A percentile compares a stretch with the other conserved stretches of the same genome.
phyloP scores from a whole-genome alignment of 352 stramenopile species.

The Peronospora destructor region DNA sequence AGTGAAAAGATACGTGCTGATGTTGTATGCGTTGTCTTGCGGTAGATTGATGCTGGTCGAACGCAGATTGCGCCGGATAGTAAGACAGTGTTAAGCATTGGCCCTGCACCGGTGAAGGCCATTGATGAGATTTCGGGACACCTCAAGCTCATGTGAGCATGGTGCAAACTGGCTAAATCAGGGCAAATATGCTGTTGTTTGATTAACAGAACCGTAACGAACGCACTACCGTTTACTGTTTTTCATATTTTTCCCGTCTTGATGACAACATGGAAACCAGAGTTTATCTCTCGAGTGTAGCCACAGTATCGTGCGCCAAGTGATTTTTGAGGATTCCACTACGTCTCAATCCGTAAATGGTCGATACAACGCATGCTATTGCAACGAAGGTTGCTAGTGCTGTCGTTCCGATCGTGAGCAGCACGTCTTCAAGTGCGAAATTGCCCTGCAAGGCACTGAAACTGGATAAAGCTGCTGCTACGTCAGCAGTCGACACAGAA shows the following conservation, averaged over 20 bases:
- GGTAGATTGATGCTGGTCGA: constrained; percentile 64
- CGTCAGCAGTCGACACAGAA: constrained; percentile 3
- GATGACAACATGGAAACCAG: constrained; percentile 1
- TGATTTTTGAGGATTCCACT: constrained; percentile 36
- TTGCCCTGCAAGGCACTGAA: constrained; percentile 5
- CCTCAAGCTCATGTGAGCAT: constrained; percentile 74
- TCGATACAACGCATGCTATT: constrained; percentile 28
- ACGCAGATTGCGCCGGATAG: constrained; percentile 81
- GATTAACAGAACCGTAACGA: neutral
- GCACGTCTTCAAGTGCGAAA: constrained; percentile 26
- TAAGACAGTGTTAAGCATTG: constrained; percentile 82
- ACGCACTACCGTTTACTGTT: constrained; percentile 1
- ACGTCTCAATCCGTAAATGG: constrained; percentile 31
- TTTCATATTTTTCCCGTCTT: constrained; percentile 2
- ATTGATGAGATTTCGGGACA: constrained; percentile 73
- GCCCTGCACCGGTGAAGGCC: constrained; percentile 54
- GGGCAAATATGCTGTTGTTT: neutral
- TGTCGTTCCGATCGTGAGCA: constrained; percentile 41
- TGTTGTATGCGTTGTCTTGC: neutral
- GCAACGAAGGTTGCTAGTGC: constrained; percentile 33
- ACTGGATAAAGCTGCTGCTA: constrained; percentile 7
- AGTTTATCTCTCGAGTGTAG: constrained; percentile 16
- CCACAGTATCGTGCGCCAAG: constrained; percentile 39
- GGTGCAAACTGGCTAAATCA: neutral
- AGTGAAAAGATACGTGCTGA: neutral